Conservation (phyloP, 768 basidiomycete species). For the Leucosporidium yakuticum region DNA sequence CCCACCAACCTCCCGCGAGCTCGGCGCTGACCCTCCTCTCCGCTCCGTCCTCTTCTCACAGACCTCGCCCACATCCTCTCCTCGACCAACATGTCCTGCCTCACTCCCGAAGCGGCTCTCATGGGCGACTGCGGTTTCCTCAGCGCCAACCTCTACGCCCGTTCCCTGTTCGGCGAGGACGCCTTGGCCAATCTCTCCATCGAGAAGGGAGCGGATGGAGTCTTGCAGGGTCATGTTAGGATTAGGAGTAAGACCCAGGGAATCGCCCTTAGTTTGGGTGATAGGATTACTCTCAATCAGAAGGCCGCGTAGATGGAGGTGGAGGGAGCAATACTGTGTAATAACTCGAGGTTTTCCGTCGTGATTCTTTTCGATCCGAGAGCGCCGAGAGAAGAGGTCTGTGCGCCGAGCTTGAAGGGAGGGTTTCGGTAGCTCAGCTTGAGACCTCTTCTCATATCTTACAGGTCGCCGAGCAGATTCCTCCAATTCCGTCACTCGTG, state of each 20-base stretch:
- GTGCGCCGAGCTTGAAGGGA: too few species aligned
- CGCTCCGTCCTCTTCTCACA: slow-evolving; percentile 65
- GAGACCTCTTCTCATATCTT: too few species aligned
- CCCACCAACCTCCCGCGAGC: background rate
- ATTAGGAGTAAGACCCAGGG: slow-evolving; percentile 98
- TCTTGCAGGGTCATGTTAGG: slow-evolving; percentile 84
- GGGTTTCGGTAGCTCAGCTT: too few species aligned
- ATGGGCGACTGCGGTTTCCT: slow-evolving; percentile 97
- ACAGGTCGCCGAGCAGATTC: too few species aligned
- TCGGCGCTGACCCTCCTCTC: background rate
- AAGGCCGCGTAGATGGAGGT: slow-evolving; percentile 4
- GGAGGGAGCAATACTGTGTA: too few species aligned
- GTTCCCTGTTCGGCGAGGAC: slow-evolving; percentile 92
- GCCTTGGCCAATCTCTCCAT: slow-evolving; percentile 91
- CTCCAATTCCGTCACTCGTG: too few species aligned
- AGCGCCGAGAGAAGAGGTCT: too few species aligned
- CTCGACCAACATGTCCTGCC: slow-evolving; percentile 93
- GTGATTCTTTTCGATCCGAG: too few species aligned
- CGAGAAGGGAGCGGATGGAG: slow-evolving; percentile 74
- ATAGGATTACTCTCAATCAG: slow-evolving; percentile 42
- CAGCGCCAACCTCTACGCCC: slow-evolving; percentile 92
- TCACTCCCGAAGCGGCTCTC: slow-evolving; percentile 79
- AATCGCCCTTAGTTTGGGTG: slow-evolving; percentile 89
- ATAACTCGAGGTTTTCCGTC: too few species aligned
- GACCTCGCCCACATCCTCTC: slow-evolving; percentile 94